Conservation (phyloP, 108 stramenopile genomes). For the Bacterosira constricta region DNA sequence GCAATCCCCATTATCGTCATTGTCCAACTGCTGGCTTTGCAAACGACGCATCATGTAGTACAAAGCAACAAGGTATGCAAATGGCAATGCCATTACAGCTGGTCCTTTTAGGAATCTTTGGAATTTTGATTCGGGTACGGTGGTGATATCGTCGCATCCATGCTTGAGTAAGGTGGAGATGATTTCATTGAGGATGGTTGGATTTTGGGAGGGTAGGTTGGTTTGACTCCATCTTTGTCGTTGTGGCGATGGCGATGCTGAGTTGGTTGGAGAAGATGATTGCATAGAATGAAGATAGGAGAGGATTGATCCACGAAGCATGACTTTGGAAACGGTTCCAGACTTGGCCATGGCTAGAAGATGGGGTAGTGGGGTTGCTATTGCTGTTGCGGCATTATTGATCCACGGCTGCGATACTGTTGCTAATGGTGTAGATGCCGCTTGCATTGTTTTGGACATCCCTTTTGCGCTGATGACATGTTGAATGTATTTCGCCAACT, state of each 20-base stretch:
- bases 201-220: constrained; percentile 50
- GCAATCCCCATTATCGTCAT: constrained; percentile 9
- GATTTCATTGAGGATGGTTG: constrained; percentile 54
- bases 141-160: constrained; percentile 63
- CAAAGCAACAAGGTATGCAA: constrained; percentile 78
- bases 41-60: constrained; percentile 70
- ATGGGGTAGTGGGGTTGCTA: constrained; percentile 30
- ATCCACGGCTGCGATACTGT: not conserved
- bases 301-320: constrained; percentile 33
- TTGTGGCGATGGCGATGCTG: not conserved
- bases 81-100: constrained; percentile 68
- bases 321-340: constrained; percentile 28
- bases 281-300: constrained; percentile 21
- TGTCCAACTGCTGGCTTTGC: constrained; percentile 40
- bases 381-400: too few relatives aligned
- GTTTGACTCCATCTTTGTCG: constrained; percentile 70
- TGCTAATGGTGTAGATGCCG: not conserved
- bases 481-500: too few relatives aligned
- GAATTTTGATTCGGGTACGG: constrained; percentile 59
- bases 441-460: not conserved
- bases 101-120: constrained; percentile 57
- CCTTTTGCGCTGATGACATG: too few relatives aligned
- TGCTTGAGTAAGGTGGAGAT: constrained; percentile 51
- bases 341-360: constrained; percentile 34
- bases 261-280: not conserved